These are phyloP conservation scores for Psilocybe cubensis DNA, from an alignment of 768 basidiomycete genomes.

Conservation along the genomic window DNA sequence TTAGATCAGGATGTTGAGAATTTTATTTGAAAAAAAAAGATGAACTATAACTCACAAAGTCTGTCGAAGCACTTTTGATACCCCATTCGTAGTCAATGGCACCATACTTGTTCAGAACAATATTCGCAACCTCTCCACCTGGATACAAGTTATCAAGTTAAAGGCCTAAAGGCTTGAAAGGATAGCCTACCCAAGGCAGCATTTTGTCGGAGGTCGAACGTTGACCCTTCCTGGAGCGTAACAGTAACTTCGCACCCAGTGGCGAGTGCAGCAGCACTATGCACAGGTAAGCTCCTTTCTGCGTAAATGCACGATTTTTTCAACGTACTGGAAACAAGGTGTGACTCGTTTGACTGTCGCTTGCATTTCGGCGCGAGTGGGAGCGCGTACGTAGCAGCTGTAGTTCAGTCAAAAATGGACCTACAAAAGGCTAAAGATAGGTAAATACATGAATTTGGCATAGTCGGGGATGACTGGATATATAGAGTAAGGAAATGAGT, in stretches of 20 bases:
- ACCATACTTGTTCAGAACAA: slow-evolving; percentile 65
- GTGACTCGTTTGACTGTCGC: slow-evolving; percentile 61
- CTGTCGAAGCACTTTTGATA: slow-evolving; percentile 74
- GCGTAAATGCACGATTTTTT: not conserved
- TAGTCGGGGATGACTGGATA: slow-evolving; percentile 83
- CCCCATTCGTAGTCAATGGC: slow-evolving; percentile 68
- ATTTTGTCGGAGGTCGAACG: slow-evolving; percentile 71
- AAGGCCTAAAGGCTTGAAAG: not conserved
- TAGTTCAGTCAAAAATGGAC: not conserved
- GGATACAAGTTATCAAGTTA: not conserved
- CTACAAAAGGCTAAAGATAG: not conserved
- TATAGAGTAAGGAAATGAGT: not conserved
- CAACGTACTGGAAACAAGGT: slow-evolving; percentile 71
- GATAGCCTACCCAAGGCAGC: slow-evolving; percentile 51
- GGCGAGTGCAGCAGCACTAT: slow-evolving; percentile 68
- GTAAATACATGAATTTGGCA: slow-evolving; percentile 64
- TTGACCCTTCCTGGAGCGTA: slow-evolving; percentile 29
- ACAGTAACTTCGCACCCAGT: slow-evolving; percentile 63
- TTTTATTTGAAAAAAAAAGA: not conserved
- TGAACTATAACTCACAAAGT: slow-evolving; percentile 61
- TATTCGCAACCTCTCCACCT: slow-evolving; percentile 70
- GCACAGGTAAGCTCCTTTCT: not conserved
- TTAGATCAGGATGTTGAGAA: not conserved
- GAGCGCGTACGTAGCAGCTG: slow-evolving; percentile 77
- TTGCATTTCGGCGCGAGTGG: slow-evolving; percentile 62